Percentiles rank a stretch among this genome's conserved stretches.
phyloP scores from a whole-genome alignment of 75 land plant genomes.

The Pinus taeda region DNA sequence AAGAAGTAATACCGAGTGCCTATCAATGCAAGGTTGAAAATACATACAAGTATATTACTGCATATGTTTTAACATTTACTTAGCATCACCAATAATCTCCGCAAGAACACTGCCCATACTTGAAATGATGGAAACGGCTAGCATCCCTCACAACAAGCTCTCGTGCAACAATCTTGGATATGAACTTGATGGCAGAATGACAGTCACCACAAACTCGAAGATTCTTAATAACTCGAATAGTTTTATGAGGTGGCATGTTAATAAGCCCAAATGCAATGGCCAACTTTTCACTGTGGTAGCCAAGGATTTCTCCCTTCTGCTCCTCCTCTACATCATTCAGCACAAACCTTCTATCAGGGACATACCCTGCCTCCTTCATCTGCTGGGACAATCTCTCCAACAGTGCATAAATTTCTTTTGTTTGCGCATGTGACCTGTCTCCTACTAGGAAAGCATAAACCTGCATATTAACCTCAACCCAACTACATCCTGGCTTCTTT shows the following conservation, averaged over 20 bases:
- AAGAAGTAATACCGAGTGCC: no score
- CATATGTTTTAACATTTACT: not conserved
- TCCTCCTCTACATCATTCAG: conserved; percentile 7
- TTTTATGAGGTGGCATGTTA: not conserved
- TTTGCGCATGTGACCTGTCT: conserved; percentile 35
- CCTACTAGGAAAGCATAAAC: conserved; percentile 40
- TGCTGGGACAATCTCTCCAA: conserved; percentile 5
- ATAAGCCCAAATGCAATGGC: conserved; percentile 10
- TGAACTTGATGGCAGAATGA: conserved; percentile 12
- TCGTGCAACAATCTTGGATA: conserved; percentile 16
- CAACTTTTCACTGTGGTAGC: conserved; percentile 1
- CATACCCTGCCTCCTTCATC: conserved; percentile 4
- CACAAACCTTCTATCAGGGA: conserved; percentile 1
- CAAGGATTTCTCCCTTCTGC: conserved; percentile 1
- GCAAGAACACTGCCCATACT: conserved; percentile 5
- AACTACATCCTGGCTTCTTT: conserved; percentile 37
- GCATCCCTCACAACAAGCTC: conserved; percentile 8
- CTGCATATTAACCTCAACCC: conserved; percentile 27
- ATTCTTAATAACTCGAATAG: conserved; percentile 13
- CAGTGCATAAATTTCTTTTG: conserved; percentile 5
- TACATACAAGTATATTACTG: no score
- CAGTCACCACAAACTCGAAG: conserved; percentile 12
- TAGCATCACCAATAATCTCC: conserved; percentile 17
- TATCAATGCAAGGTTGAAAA: no score
- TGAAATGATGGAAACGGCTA: conserved; percentile 14